A percentile compares a stretch with the other conserved stretches of the same genome.
These are phyloP conservation scores for Exophiala alcalophila DNA, from an alignment of 2,329 filamentous ascomycete genomes.

Conservation along the genomic window DNA sequence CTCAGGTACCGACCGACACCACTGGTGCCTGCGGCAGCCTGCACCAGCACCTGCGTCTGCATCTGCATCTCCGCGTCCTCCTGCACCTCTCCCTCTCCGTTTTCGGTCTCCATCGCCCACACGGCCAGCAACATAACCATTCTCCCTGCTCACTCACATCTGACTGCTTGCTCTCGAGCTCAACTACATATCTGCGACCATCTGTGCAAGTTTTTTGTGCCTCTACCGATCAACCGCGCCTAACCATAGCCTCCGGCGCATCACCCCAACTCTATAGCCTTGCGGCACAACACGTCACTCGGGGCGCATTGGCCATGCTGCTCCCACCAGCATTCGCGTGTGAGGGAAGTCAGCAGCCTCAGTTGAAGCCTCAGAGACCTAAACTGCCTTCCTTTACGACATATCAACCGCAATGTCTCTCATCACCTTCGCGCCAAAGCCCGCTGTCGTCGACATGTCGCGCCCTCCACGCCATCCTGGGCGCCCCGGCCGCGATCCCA, in stretches of 20 bases:
- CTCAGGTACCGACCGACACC: background rate
- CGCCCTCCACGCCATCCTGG: constrained; percentile 30
- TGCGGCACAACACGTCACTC: constrained; percentile 9
- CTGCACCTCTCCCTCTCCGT: constrained; percentile 2
- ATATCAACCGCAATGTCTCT: constrained; percentile 35
- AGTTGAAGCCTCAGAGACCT: constrained; percentile 19
- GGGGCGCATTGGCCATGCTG: constrained; percentile 35
- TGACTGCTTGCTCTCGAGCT: constrained; percentile 9
- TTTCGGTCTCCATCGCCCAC: constrained; percentile 15
- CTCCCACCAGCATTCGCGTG: constrained; percentile 47
- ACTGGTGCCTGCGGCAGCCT: background rate
- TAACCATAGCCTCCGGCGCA: constrained; percentile 18
- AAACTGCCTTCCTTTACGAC: constrained; percentile 37
- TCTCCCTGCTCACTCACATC: constrained; percentile 4
- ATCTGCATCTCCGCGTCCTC: background rate
- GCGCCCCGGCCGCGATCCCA: constrained; percentile 31
- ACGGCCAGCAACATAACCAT: constrained; percentile 1
- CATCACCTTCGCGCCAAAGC: constrained; percentile 40
- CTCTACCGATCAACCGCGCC: constrained; percentile 2
- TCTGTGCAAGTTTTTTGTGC: constrained; percentile 1
- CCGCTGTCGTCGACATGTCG: constrained; percentile 35
- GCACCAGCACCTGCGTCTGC: background rate
- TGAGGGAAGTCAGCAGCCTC: constrained; percentile 35
- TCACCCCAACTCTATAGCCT: background rate
- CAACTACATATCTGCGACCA: constrained; percentile 7